phyloP scores from a whole-genome alignment of 345 rosid genomes.

The Eutrema japonicum region DNA sequence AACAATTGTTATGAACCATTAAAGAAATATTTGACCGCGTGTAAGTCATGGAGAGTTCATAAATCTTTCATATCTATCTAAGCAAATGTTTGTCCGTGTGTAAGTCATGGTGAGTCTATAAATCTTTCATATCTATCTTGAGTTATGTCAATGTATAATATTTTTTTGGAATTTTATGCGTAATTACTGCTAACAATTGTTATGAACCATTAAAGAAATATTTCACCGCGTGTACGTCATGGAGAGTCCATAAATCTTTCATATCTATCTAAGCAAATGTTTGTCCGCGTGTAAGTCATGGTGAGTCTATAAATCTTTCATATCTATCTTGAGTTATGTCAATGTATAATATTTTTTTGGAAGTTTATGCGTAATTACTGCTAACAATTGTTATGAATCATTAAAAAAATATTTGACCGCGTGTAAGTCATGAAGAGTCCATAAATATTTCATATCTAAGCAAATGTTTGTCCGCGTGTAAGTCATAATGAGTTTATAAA shows the following conservation, averaged over 20 bases:
- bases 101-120: neutral
- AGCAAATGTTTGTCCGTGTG: no score
- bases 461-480: no score
- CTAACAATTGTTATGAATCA: neutral
- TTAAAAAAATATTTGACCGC: neutral
- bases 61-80: neutral
- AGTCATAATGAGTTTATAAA: neutral
- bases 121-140: neutral
- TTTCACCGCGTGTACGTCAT: constrained; percentile 2
- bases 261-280: neutral
- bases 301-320: neutral
- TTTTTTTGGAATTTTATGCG: neutral
- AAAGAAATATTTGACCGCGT: neutral
- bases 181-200: neutral
- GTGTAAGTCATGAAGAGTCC: constrained; percentile 7
- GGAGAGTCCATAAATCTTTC: neutral
- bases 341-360: neutral
- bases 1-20: neutral
- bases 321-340: neutral
- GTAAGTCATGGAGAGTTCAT: constrained; percentile 1
- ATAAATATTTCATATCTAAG: neutral
- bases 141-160: neutral
- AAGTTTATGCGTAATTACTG: neutral
- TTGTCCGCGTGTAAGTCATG: neutral
- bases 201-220: neutral